These are phyloP conservation scores for Citrus trifoliata DNA, from an alignment of 345 rosid species.

Conservation along the genomic window DNA sequence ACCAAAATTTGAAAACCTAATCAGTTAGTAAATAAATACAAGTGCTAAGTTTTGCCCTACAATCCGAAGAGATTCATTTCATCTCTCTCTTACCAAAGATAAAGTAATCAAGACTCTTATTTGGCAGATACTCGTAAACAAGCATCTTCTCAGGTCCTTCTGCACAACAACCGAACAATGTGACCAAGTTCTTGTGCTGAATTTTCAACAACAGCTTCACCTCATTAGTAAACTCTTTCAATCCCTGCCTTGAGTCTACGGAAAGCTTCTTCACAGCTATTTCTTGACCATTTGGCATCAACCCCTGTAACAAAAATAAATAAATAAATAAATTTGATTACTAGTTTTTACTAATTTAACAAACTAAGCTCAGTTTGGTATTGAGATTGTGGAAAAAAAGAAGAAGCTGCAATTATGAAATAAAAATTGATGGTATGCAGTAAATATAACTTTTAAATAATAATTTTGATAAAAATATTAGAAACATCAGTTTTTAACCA, in stretches of 20 bases:
- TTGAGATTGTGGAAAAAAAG: no score
- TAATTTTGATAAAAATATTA: no score
- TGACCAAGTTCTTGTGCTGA: constrained; percentile 78
- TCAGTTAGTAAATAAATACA: background rate
- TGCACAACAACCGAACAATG: constrained; percentile 65
- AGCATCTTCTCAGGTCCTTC: constrained; percentile 74
- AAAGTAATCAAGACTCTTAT: constrained; percentile 68
- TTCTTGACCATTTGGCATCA: constrained; percentile 55
- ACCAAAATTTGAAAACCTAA: background rate
- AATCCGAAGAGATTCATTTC: background rate
- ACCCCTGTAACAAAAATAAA: constrained; percentile 40
- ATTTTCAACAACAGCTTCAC: constrained; percentile 60
- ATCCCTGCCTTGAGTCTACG: constrained; percentile 59
- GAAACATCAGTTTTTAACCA: no score
- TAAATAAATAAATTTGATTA: background rate
- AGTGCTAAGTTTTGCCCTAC: background rate
- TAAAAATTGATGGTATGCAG: no score
- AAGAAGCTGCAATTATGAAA: no score
- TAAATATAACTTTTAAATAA: no score
- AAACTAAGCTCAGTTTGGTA: no score
- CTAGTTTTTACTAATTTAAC: background rate
- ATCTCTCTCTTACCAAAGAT: constrained; percentile 51
- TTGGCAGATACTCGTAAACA: constrained; percentile 75
- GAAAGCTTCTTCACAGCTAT: constrained; percentile 76
- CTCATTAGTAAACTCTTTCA: constrained; percentile 68